Base-by-base conservation (phyloP, 164 flowering plant genomes). In the Pachysandra terminalis region DNA sequence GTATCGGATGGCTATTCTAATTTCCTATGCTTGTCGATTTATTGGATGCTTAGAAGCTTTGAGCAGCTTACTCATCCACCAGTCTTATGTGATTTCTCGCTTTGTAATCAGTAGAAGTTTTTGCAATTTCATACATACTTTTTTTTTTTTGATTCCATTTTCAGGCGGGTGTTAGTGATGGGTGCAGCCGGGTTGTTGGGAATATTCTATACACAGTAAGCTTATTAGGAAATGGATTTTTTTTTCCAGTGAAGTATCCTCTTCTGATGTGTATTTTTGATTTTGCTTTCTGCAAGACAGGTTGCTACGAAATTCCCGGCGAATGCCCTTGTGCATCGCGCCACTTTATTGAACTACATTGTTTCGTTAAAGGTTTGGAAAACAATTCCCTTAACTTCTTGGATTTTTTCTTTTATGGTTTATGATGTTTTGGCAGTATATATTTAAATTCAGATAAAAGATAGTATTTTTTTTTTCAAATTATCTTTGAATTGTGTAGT, bases 261-360 rank as follows among this genome's bases (percentile, higher is more conserved):
- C 5, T 32, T 32, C 7, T 32, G 7, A 32, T 7, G 7, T 32
- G 19, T 64, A 37, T 52, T 51, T 27, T 66, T 51, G 12, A 17
- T 21, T 64, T 71, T 66, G 32, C 19, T 24, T 73, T 58, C 25
- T 68, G 19, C 37, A 37, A 67, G 60, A 35, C 80, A 94, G 97
- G 96, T 90, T 66, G 97, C 98, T 19, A 88, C 96, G 0, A 92
- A 88, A 74, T 90, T 82, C 77, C 99, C 98, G 0, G 79, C 85
- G 3, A 96, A 85, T 83, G 96, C 98, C n/a, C 89, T 96, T 70
- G 73, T 78, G 55, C 98, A 93, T 77, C 88, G 97, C 21, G 90
- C 90, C 1, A 67, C 69, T 9, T 73, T 96, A 79, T 79, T 86
- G n/a, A 49, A 74, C 40, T 90, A 87, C 56, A 68, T 96, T 67